Conservation (phyloP, 495 filamentous ascomycete genomes). For the Xylaria grammica region DNA sequence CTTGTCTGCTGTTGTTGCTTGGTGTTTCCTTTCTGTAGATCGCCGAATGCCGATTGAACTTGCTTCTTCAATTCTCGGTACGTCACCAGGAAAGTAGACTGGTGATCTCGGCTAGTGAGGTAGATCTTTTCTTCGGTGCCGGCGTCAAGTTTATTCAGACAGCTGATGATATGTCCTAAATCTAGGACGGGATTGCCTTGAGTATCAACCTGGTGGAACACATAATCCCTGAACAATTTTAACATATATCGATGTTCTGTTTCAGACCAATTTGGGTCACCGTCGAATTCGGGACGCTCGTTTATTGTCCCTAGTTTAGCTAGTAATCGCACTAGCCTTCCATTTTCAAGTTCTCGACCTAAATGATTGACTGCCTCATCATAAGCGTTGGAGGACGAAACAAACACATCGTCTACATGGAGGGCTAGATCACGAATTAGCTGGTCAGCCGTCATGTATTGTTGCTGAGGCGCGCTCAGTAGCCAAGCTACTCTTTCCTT, state of each 20-base stretch:
- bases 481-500: slow-evolving; percentile 81
- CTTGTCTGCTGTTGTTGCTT: slow-evolving; percentile 24
- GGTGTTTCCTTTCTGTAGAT: slow-evolving; percentile 65
- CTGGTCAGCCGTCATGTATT: slow-evolving; percentile 72
- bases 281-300: slow-evolving; percentile 84
- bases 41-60: slow-evolving; percentile 77
- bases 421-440: slow-evolving; percentile 77
- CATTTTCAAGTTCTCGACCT: slow-evolving; percentile 85
- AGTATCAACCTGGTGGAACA: slow-evolving; percentile 92
- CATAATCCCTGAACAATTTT: slow-evolving; percentile 94
- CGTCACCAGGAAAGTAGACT: slow-evolving; percentile 81
- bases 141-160: slow-evolving; percentile 90
- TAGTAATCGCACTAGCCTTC: slow-evolving; percentile 79
- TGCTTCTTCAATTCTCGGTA: slow-evolving; percentile 87
- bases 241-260: slow-evolving; percentile 88
- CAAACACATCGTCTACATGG: slow-evolving; percentile 76
- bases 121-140: slow-evolving; percentile 84
- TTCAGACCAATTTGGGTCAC: slow-evolving; percentile 79
- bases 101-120: slow-evolving; percentile 85
- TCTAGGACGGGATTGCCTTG: slow-evolving; percentile 80
- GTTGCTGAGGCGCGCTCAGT: slow-evolving; percentile 57
- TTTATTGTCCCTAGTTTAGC: slow-evolving; percentile 84
- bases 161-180: slow-evolving; percentile 80
- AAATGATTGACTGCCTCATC: slow-evolving; percentile 68
- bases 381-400: slow-evolving; percentile 54